Base-by-base conservation (phyloP, 257 asterid species). In the Paulownia fortunei region DNA sequence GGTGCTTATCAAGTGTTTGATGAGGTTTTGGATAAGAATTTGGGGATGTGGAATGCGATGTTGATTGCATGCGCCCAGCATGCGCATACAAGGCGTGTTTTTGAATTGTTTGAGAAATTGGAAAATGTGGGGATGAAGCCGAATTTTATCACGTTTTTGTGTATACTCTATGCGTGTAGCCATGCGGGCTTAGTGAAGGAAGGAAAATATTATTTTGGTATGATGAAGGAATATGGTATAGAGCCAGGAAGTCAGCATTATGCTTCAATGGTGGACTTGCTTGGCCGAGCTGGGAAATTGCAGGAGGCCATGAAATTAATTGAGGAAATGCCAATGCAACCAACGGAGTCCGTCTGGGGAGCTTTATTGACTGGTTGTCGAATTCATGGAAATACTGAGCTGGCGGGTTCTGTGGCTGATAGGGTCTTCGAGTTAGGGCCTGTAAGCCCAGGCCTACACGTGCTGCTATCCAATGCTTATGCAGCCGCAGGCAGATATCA, bases 331-430 rank as follows among this genome's bases (percentile, higher is more conserved):
- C 97, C 98, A 16, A 85, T 93, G 85, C 86, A 80, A 58, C 97
- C 98, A 23, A 89, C 92, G 3, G 96, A 90, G 76, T 84, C 88
- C 6, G 91, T 92, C 1, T 93, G 98, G 98, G 97, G 96, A 78
- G 99, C 98, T 85, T 72, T 95, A 21, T 60, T 93, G 81, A 93
- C 97, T 0, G 98, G 98, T 26, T 92, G 99, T 72, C 78, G 94
- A 60, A 87, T 88, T 34, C 97, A 95, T 42, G 82, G 85, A 32
- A 82, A 93, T 52, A 81, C 86, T 0, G 93, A 95, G 76, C 81
- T 93, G 81, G 98, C 97, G 5, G 77, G 85, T 46, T 89, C 88
- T 72, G 97, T 89, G 51, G 99, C 99, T 5, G 98, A 95, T 76
- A 85, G 84, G 79, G 92, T 93, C 70, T 87, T 84, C 23, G 90